Evolutionary conservation across 208 protist genomes (phyloP).

Genomic region (Trypanosomatidae sp.): DNA sequence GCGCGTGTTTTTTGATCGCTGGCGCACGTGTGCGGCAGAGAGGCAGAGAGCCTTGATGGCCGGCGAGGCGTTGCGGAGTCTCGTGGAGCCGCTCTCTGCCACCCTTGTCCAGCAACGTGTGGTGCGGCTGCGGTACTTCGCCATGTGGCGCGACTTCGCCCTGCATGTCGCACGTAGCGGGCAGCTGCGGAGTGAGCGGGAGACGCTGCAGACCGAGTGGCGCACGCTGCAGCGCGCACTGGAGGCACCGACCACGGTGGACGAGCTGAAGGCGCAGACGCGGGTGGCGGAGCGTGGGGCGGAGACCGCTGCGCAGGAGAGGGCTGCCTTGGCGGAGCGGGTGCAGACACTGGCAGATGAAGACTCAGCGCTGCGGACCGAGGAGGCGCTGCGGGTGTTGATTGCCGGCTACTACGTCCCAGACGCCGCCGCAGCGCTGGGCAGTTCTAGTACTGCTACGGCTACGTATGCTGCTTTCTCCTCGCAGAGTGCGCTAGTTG

Average conservation of each 20-base stretch:
- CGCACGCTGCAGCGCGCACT: constrained; percentile 38
- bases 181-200: constrained; percentile 50
- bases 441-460: too few relatives aligned
- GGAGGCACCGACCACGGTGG: constrained; percentile 31
- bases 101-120: constrained; percentile 27
- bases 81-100: constrained; percentile 43
- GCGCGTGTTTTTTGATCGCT: constrained; percentile 45
- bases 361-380: constrained; percentile 22
- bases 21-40: constrained; percentile 24
- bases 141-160: constrained; percentile 51
- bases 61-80: too few relatives aligned
- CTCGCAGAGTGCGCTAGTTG: too few relatives aligned
- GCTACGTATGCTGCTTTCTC: too few relatives aligned
- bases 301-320: too few relatives aligned
- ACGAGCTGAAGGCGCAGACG: constrained; percentile 21
- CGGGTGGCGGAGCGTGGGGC: too few relatives aligned
- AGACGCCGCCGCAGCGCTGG: too few relatives aligned
- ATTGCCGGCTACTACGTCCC: constrained; percentile 30
- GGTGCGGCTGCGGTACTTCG: constrained; percentile 43
- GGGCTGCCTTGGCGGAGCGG: constrained; percentile 13
- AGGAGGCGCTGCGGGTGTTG: constrained; percentile 24
- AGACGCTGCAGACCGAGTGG: constrained; percentile 63
- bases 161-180: constrained; percentile 29
- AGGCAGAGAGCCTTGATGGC: too few relatives aligned
- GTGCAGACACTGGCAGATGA: constrained; percentile 11